phyloP scores from a whole-genome alignment of 202 grass and related monocot species.

The Carex arenaria region DNA sequence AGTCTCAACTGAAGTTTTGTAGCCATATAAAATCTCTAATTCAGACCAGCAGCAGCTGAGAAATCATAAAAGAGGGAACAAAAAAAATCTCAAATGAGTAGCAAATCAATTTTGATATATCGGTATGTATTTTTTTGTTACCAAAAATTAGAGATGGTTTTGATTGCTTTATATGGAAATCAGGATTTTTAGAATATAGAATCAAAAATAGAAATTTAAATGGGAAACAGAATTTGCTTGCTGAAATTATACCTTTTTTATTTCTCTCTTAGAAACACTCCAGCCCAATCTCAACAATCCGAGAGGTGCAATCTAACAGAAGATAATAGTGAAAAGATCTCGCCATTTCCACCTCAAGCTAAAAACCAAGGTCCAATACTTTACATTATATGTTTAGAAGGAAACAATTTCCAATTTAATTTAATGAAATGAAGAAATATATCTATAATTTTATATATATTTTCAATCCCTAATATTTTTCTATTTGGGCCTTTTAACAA shows the following conservation, averaged over 20 bases:
- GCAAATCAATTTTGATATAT: not conserved
- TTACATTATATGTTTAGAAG: not conserved
- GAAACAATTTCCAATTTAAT: conserved; percentile 10
- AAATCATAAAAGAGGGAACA: not conserved
- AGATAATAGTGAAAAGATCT: conserved; percentile 3
- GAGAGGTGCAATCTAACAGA: conserved; percentile 14
- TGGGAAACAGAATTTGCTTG: not conserved
- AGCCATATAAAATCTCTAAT: not conserved
- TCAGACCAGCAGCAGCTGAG: not conserved
- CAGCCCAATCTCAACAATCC: not conserved
- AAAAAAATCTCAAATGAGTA: not conserved
- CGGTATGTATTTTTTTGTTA: not conserved
- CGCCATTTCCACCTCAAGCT: conserved; percentile 3
- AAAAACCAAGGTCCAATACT: conserved; percentile 13
- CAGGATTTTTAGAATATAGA: not conserved
- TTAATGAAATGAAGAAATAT: not conserved
- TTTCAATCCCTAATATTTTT: not conserved
- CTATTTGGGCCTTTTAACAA: not conserved
- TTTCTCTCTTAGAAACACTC: conserved; percentile 10
- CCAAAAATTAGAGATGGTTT: not conserved
- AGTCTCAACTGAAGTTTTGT: not conserved
- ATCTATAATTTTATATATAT: not conserved
- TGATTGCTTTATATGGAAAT: not conserved
- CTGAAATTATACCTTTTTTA: not conserved
- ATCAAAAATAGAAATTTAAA: not conserved